Base-by-base conservation (phyloP, 192 early-diverging fungal genomes). In the Backusella liffmaniae region DNA sequence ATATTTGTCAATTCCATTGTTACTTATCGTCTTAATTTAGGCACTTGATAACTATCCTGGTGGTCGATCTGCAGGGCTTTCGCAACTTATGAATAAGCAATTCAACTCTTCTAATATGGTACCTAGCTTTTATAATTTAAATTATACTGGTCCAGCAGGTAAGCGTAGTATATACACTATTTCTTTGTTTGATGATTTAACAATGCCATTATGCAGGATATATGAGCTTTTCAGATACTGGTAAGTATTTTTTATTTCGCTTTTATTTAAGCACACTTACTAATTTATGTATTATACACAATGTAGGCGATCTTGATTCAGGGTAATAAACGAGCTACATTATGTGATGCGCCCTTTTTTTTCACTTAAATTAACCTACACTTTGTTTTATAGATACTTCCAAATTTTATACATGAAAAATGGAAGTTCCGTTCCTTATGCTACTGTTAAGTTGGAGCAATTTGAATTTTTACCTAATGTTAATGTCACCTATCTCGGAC, bases 101-200 rank as follows among this genome's bases (percentile, higher is more conserved):
- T 80, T 80, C 35, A 74, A 80, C 68, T 53, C 59, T 12, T 37
- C 86, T 80, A 30, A 85, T 8, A 73, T 87, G 67, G 73, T 15
- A 16, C 85, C 85, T 13, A 18, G 51, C 4, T 72, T 70, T 37
- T 79, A 82, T 72, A 87, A 85, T 51, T 72, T 80, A 41, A 81
- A 84, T 34, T 87, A 84, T 41, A 81, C 77, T 4, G 86, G 86
- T 3, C 86, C 86, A 44, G 80, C 77, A 12, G 85, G 85, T 29
- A 78, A 74, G 1, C 16, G 6, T 39, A 70, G 32, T 29, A 46
- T 30, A 41, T 37, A 41, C 5, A 71, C 18, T 16, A 18, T 15
- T 18, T 21, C 9, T 37, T 18, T 69, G 21, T 13, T 23, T 13
- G 2, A 12, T 69, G 12, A 39, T 37, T 69, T 7, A 32, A 65